Evolutionary conservation across 805 yeast genomes (phyloP).

Genomic region (Pichia heedii): DNA sequence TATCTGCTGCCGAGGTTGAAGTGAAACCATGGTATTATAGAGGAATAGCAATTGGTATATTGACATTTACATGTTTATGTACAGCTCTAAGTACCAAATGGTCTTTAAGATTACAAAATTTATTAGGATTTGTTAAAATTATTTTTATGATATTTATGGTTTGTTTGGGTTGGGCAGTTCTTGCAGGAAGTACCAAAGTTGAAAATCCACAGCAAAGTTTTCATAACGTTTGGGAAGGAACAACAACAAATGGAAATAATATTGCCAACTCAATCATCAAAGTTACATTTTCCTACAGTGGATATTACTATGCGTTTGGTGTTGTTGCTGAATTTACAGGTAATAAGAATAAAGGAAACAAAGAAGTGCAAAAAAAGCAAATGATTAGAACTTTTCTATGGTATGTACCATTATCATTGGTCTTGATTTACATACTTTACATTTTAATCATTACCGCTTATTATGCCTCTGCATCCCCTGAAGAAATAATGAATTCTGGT

Average conservation of each 20-base stretch:
- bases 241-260: slow-evolving; percentile 34
- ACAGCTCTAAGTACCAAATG: slow-evolving; percentile 53
- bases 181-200: slow-evolving; percentile 54
- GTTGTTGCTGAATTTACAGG: slow-evolving; percentile 35
- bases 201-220: slow-evolving; percentile 20
- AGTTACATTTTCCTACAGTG: slow-evolving; percentile 36
- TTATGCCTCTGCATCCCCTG: slow-evolving; percentile 63
- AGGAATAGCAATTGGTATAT: slow-evolving; percentile 66
- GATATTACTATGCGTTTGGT: slow-evolving; percentile 32
- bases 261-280: slow-evolving; percentile 36
- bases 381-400: slow-evolving; percentile 45
- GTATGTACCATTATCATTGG: slow-evolving; percentile 70
- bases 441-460: slow-evolving; percentile 73
- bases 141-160: slow-evolving; percentile 62
- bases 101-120: slow-evolving; percentile 58
- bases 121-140: slow-evolving; percentile 64
- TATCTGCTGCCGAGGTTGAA: slow-evolving; percentile 63
- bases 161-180: slow-evolving; percentile 76
- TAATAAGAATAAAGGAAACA: slow-evolving; percentile 4
- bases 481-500: slow-evolving; percentile 50
- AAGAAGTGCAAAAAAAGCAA: slow-evolving; percentile 37
- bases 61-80: slow-evolving; percentile 59
- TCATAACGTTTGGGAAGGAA: slow-evolving; percentile 31
- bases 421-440: slow-evolving; percentile 53
- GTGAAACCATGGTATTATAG: slow-evolving; percentile 69